Base-by-base conservation (phyloP, 148 eudicot genomes). In the Euryodendron excelsum region DNA sequence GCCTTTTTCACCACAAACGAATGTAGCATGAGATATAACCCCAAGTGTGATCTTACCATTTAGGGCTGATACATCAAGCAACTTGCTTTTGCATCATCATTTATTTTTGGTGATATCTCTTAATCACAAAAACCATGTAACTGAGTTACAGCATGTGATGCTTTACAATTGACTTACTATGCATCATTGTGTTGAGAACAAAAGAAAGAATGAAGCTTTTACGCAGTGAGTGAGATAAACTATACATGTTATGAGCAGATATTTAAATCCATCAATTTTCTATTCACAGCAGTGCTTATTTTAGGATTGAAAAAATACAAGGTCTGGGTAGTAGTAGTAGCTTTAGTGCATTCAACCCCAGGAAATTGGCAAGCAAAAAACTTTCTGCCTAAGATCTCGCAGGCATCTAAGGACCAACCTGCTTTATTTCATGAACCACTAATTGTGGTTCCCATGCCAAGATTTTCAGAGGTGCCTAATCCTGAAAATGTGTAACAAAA, bases 61-160 rank as follows among this genome's bases (percentile, higher is more conserved):
- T 83, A 80, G 82, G 89, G 81, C 88, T 91, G 76, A 93, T 91
- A 90, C 75, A 78, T 84, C 91, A 90, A 73, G 87, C 88, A 76
- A 83, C 69, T 79, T 36, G 33, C 66, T 91, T 84, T 88, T 76
- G 93, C 95, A 88, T 83, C 90, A 55, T 52, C 68, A 48, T 36
- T 62, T 66, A 39, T 69, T 78, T 83, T 81, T 81, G 82, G 86
- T 79, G 81, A 80, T 76, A 78, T 75, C 25, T 48, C 84, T 84
- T 34, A 30, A 83, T 82, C 94, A 89, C 88, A 87, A 89, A 90
- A 82, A 78, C 50, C n/a, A 55, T 37, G 66, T 77, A 65, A 76
- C 58, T 18, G n/a, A 50, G 74, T 34, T 69, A 59, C 80, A 53
- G 39, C 36, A 34, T 53, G 53, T 23, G 83, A 85, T 86, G 91